Conservation (phyloP, 2,329 filamentous ascomycete genomes). For the Paracoccidioides lutzii region DNA sequence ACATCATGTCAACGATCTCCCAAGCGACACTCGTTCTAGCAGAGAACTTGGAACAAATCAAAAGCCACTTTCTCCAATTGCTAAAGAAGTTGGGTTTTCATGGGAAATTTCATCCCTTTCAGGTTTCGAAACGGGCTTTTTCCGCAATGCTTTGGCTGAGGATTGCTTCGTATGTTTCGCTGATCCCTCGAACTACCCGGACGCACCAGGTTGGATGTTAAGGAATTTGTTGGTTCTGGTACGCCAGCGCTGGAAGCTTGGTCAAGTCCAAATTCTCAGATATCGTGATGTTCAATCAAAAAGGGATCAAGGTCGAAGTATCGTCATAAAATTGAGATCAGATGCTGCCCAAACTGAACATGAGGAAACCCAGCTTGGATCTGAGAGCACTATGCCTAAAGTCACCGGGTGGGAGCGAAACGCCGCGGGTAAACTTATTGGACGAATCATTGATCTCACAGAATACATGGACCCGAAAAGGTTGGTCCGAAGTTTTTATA, state of each 20-base stretch:
- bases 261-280: conserved; percentile 70
- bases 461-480: conserved; percentile 86
- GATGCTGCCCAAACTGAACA: conserved; percentile 19
- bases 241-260: conserved; percentile 64
- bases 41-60: conserved; percentile 12
- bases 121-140: conserved; percentile 77
- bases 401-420: conserved; percentile 93
- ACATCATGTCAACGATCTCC: conserved; percentile 11
- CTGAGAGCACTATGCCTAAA: conserved; percentile 53
- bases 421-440: conserved; percentile 60
- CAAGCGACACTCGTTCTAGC: conserved; percentile 15
- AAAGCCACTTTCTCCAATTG: conserved; percentile 40
- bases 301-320: conserved; percentile 67
- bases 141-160: conserved; percentile 54
- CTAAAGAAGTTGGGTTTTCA: conserved; percentile 48
- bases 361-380: conserved; percentile 6
- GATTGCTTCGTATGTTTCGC: conserved; percentile 78
- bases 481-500: conserved; percentile 11
- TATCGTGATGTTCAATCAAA: conserved; percentile 72
- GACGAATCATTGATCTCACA: conserved; percentile 67
- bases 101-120: conserved; percentile 71
- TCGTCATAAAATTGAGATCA: conserved; percentile 54
- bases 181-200: conserved; percentile 80
- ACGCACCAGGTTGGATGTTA: conserved; percentile 84
- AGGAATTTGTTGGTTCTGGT: conserved; percentile 79